Conservation (phyloP, 2,329 filamentous ascomycete species). For the Aspergillus cejpii region DNA sequence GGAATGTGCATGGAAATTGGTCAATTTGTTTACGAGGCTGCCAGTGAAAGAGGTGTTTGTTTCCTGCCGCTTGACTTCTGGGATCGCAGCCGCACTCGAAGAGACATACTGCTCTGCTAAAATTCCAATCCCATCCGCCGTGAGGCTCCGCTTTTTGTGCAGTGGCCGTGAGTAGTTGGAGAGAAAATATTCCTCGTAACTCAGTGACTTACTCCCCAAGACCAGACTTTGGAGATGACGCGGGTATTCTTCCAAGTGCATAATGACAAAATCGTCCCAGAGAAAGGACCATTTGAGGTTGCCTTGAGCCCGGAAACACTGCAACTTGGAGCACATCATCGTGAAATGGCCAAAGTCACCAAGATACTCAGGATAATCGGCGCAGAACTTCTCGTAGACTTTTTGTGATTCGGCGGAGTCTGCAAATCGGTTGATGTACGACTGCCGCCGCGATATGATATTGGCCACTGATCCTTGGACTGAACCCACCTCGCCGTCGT, state of each 20-base stretch:
- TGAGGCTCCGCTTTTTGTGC: conserved; percentile 36
- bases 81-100: conserved; percentile 1
- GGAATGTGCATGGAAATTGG: conserved; percentile 22
- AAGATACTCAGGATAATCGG: conserved; percentile 35
- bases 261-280: conserved; percentile 45
- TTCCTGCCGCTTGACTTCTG: neutral
- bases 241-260: conserved; percentile 35
- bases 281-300: conserved; percentile 32
- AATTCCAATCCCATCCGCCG: conserved; percentile 24
- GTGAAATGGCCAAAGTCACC: conserved; percentile 37
- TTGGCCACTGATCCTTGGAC: conserved; percentile 7
- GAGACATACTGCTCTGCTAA: conserved; percentile 22
- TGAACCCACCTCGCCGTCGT: neutral
- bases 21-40: conserved; percentile 22
- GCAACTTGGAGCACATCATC: conserved; percentile 34
- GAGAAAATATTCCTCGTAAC: conserved; percentile 39
- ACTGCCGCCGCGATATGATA: conserved; percentile 19
- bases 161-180: conserved; percentile 25
- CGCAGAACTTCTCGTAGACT: conserved; percentile 35
- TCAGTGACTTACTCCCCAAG: conserved; percentile 21
- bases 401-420: conserved; percentile 20
- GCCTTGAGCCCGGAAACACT: conserved; percentile 26
- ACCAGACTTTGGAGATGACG: conserved; percentile 27
- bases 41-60: conserved; percentile 21
- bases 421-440: conserved; percentile 16